A percentile compares a stretch with the other conserved stretches of the same genome.
Conservation (phyloP, 495 filamentous ascomycete genomes). For the Tuber melanosporum region DNA sequence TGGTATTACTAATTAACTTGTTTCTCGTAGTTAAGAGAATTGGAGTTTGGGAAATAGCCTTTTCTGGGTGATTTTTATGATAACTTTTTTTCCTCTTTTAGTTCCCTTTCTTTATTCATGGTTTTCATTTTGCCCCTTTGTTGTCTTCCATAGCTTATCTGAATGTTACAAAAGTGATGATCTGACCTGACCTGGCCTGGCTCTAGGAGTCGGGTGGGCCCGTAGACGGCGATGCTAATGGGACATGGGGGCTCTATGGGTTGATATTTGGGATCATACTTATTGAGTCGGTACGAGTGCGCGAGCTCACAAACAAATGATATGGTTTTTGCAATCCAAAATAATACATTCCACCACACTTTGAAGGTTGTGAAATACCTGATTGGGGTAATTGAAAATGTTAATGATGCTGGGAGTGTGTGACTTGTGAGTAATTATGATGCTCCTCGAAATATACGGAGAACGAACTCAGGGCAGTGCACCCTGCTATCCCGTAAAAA, state of each 20-base stretch:
- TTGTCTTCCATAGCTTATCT: neutral
- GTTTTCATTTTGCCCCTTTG: constrained; percentile 10
- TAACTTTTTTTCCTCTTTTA: constrained; percentile 6
- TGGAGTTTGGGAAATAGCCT: constrained; percentile 5
- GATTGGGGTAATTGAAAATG: neutral
- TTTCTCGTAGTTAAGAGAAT: constrained; percentile 5
- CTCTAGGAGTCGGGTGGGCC: neutral
- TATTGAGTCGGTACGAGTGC: neutral
- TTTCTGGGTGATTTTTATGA: constrained; percentile 10
- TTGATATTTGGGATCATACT: neutral
- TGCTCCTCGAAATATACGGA: neutral
- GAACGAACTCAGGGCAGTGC: neutral
- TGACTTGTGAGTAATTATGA: neutral
- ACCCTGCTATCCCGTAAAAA: neutral
- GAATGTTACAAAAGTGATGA: neutral
- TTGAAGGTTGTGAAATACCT: neutral
- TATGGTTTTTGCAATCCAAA: neutral
- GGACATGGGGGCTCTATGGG: neutral
- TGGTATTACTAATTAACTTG: constrained; percentile 7
- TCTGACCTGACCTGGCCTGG: neutral
- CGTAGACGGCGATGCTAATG: neutral
- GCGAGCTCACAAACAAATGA: neutral
- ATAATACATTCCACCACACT: neutral
- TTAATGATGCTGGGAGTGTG: neutral
- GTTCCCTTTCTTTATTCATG: neutral